Evolutionary conservation across 2,329 filamentous ascomycete species (phyloP).

Genomic region (Cladophialophora bantiana): DNA sequence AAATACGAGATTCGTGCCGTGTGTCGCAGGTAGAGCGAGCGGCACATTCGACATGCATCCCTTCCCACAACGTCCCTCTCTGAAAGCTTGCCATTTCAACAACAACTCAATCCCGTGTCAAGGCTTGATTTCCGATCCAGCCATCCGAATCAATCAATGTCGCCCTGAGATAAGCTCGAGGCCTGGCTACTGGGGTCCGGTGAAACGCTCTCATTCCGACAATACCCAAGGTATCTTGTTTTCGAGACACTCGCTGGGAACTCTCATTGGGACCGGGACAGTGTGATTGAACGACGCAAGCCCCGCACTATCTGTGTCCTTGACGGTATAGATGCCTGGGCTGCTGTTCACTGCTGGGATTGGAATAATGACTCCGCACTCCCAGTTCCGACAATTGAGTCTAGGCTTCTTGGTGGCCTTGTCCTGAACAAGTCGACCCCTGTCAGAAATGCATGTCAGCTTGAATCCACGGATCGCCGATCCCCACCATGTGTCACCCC

Average conservation of each 20-base stretch:
- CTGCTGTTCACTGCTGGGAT: conserved; percentile 46
- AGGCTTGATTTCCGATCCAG: neutral
- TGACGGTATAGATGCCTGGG: neutral
- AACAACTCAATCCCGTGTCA: conserved; percentile 1
- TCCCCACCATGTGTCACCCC: neutral
- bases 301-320: conserved; percentile 42
- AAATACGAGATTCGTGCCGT: neutral
- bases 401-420: conserved; percentile 71
- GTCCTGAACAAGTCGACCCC: conserved; percentile 80
- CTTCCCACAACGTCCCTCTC: neutral
- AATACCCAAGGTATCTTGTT: conserved; percentile 54
- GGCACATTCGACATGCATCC: neutral
- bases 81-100: neutral
- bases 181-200: neutral
- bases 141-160: neutral
- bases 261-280: conserved; percentile 70
- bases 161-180: neutral
- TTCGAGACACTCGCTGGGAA: conserved; percentile 62
- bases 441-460: conserved; percentile 45
- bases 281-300: conserved; percentile 60
- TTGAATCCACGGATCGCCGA: neutral
- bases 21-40: neutral
- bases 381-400: conserved; percentile 90
- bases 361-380: conserved; percentile 85
- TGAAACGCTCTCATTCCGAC: conserved; percentile 3